Percentiles rank a stretch among this genome's conserved stretches.
Conservation (phyloP, 2,329 filamentous ascomycete genomes). For the Fusarium sp. region DNA sequence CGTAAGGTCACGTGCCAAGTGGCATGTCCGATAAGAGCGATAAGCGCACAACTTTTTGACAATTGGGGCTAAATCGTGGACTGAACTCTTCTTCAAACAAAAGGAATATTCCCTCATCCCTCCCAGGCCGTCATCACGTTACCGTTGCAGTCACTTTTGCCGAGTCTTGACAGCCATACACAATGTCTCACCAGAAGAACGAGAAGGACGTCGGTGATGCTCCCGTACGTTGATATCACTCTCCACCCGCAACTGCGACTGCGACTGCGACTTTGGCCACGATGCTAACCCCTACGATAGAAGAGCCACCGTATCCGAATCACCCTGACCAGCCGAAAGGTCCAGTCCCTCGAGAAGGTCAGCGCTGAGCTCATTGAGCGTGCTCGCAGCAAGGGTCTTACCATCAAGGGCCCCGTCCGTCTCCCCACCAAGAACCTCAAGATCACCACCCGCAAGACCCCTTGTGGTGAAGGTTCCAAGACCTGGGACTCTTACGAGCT, state of each 20-base stretch:
- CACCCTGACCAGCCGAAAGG: conserved; percentile 95
- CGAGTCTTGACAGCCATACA: conserved; percentile 82
- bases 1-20: conserved; percentile 10
- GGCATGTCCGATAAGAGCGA: conserved; percentile 15
- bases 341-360: conserved; percentile 96
- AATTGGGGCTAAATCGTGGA: conserved; percentile 33
- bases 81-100: conserved; percentile 24
- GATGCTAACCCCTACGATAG: conserved; percentile 53
- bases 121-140: conserved; percentile 77
- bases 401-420: conserved; percentile 97
- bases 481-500: conserved; percentile 99
- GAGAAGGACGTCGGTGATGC: conserved; percentile 94
- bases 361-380: conserved; percentile 98
- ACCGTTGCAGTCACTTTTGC: conserved; percentile 69
- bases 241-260: background rate
- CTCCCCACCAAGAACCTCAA: conserved; percentile 97
- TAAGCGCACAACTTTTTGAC: conserved; percentile 40
- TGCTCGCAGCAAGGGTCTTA: conserved; percentile 97
- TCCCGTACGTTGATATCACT: conserved; percentile 68
- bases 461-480: conserved; percentile 99
- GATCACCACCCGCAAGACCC: conserved; percentile 98
- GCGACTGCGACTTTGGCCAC: background rate
- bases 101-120: conserved; percentile 36
- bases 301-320: conserved; percentile 99
- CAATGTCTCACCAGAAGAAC: conserved; percentile 94